Conservation (phyloP, 2,329 filamentous ascomycete species). For the Neonectria coccinea region DNA sequence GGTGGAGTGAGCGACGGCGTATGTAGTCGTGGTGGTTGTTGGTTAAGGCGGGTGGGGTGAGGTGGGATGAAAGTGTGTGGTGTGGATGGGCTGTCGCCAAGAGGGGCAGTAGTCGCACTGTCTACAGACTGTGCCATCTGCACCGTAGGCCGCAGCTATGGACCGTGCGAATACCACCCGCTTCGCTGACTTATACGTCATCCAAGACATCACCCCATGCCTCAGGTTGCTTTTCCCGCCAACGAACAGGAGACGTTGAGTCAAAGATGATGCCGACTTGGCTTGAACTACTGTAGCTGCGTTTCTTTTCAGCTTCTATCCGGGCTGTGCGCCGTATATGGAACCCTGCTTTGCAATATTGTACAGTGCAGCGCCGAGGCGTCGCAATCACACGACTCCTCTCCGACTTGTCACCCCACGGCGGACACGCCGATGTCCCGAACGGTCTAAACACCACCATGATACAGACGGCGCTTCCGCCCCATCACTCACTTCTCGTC, state of each 20-base stretch:
- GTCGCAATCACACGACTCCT: constrained; percentile 19
- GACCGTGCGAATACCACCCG: constrained; percentile 1
- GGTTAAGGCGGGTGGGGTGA: constrained; percentile 29
- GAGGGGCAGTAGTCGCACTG: constrained; percentile 11
- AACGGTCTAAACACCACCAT: not conserved
- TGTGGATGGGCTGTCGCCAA: constrained; percentile 4
- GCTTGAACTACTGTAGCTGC: not conserved
- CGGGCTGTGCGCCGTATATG: not conserved
- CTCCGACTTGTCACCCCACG: constrained; percentile 6
- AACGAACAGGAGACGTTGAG: constrained; percentile 20
- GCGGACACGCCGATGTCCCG: constrained; percentile 17
- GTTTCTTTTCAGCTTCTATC: constrained; percentile 6
- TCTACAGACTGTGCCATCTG: not conserved
- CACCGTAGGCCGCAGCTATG: rapidly evolving
- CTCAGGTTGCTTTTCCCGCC: constrained; percentile 10
- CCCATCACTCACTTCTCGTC: constrained; percentile 11
- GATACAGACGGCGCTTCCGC: constrained; percentile 4
- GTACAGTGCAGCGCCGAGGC: not conserved
- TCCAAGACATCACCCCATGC: constrained; percentile 27
- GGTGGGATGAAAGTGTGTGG: constrained; percentile 17
- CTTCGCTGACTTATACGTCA: constrained; percentile 12
- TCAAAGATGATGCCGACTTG: constrained; percentile 13
- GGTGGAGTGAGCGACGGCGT: constrained; percentile 39
- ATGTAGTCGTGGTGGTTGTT: constrained; percentile 29
- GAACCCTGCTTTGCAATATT: not conserved